These are phyloP conservation scores for Prillingera fragicola DNA, from an alignment of 1,284 basidiomycete species.

Conservation along the genomic window DNA sequence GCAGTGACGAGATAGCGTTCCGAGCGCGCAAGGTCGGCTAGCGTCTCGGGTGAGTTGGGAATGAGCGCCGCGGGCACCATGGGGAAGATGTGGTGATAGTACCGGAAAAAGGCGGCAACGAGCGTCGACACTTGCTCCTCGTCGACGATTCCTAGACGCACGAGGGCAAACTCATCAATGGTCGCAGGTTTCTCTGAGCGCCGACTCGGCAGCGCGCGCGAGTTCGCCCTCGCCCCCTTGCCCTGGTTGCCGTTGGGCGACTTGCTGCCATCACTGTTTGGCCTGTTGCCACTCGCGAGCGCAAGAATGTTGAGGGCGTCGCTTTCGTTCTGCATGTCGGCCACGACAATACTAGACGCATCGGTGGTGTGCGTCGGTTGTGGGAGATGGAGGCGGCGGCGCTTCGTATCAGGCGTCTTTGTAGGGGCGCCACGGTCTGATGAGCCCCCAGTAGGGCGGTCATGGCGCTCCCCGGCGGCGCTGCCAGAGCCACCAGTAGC, in stretches of 20 bases:
- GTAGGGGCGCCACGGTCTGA: too few species aligned
- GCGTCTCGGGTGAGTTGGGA: conserved; percentile 40
- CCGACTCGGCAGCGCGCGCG: neutral
- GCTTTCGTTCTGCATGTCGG: conserved; percentile 48
- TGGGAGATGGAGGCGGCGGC: conserved; percentile 32
- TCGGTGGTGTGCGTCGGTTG: conserved; percentile 36
- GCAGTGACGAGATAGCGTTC: conserved; percentile 48
- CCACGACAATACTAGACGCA: conserved; percentile 42
- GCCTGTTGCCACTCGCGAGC: conserved; percentile 31
- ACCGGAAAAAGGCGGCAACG: conserved; percentile 44
- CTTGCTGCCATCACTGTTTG: conserved; percentile 4
- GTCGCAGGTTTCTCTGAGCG: conserved; percentile 5
- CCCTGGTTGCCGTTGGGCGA: neutral
- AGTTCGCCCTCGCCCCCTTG: neutral
- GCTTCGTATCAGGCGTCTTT: conserved; percentile 27
- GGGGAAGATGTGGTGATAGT: conserved; percentile 50
- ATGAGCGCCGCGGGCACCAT: conserved; percentile 47
- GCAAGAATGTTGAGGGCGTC: conserved; percentile 48
- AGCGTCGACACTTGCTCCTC: conserved; percentile 36
- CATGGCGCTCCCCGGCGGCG: neutral
- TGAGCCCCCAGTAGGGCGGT: too few species aligned
- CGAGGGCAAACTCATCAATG: conserved; percentile 43
- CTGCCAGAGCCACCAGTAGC: too few species aligned
- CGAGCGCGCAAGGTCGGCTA: conserved; percentile 43
- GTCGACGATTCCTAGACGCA: conserved; percentile 44